These are phyloP conservation scores for Acanthamoeba triangularis DNA, from an alignment of 208 protist genomes.

Conservation along the genomic window DNA sequence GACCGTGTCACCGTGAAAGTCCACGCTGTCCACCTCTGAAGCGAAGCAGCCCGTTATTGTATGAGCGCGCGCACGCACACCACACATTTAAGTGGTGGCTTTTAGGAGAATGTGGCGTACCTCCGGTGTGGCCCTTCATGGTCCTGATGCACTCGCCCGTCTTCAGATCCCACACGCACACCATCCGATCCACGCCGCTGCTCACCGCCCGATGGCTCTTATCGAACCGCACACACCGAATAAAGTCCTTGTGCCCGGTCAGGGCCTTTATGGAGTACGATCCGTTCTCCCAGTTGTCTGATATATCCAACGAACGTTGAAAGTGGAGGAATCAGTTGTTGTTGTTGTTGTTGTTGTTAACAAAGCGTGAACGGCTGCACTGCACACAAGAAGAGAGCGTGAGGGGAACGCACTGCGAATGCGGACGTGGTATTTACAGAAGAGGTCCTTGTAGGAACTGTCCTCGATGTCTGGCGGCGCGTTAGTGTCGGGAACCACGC, in stretches of 20 bases:
- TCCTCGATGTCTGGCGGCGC: neutral
- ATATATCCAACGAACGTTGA: neutral
- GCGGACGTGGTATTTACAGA: constrained; percentile 44
- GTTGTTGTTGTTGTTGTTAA: too few relatives aligned
- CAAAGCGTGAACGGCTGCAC: neutral
- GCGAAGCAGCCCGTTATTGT: neutral
- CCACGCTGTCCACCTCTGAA: constrained; percentile 61
- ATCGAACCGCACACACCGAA: constrained; percentile 48
- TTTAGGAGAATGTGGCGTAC: neutral
- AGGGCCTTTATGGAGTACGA: constrained; percentile 50
- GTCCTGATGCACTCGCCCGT: neutral
- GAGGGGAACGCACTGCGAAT: constrained; percentile 48
- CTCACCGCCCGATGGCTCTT: constrained; percentile 33
- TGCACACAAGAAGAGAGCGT: neutral
- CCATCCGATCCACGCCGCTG: constrained; percentile 49
- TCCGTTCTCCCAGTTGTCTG: constrained; percentile 56
- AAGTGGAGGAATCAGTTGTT: too few relatives aligned
- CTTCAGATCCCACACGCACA: constrained; percentile 59
- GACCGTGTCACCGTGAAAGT: constrained; percentile 42
- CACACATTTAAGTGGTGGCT: too few relatives aligned
- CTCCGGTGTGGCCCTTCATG: constrained; percentile 49
- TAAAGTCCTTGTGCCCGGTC: constrained; percentile 34
- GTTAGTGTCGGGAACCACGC: neutral
- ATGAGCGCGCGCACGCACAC: neutral
- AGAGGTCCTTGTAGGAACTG: constrained; percentile 11